A percentile compares a stretch with the other conserved stretches of the same genome.
Conservation (phyloP, 257 asterid genomes). For the Solanum ossicruentum region DNA sequence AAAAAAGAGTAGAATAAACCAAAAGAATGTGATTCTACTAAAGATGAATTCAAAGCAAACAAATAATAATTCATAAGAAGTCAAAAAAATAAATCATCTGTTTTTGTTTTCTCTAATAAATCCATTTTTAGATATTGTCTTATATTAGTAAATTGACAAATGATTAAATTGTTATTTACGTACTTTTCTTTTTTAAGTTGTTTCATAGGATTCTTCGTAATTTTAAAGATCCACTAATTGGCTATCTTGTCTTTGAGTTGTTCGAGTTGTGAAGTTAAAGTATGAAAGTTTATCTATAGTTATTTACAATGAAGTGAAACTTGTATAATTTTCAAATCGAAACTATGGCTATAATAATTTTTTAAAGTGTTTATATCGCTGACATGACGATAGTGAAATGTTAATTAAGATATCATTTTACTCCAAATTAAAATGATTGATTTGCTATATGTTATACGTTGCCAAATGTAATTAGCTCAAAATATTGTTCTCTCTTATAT, state of each 20-base stretch:
- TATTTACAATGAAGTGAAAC: background rate
- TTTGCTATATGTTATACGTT: no score
- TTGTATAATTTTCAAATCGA: background rate
- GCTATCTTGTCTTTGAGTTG: background rate
- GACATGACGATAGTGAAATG: background rate
- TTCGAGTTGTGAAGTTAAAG: background rate
- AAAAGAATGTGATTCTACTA: background rate
- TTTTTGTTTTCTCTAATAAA: conserved; percentile 6
- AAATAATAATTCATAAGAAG: background rate
- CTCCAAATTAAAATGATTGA: no score
- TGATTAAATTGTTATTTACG: background rate
- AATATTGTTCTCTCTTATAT: no score
- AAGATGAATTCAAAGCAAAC: background rate
- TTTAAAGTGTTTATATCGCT: background rate
- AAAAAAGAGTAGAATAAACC: background rate
- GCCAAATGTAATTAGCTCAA: no score
- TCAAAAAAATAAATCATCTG: background rate
- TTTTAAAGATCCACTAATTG: background rate
- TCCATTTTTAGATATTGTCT: background rate
- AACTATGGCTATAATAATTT: background rate
- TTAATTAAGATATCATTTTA: background rate
- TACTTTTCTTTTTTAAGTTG: background rate
- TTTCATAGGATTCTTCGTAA: conserved; percentile 21
- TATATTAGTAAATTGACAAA: conserved; percentile 6
- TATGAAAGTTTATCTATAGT: background rate